Evolutionary conservation across 768 basidiomycete species (phyloP).

Genomic region (Mycena amicta): DNA sequence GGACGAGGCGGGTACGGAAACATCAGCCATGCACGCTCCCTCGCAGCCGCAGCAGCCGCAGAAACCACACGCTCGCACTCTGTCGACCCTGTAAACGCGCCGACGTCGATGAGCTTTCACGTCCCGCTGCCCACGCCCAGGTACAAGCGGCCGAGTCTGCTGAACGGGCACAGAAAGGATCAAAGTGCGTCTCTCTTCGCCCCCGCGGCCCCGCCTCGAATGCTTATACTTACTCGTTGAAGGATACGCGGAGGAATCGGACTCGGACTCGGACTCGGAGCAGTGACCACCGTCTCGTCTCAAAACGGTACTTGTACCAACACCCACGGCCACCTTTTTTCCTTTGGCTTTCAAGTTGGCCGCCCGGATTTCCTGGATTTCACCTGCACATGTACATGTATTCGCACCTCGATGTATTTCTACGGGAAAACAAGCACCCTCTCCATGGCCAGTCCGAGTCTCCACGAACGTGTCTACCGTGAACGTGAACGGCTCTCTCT

Average conservation of each 20-base stretch:
- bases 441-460: no score
- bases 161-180: conserved; percentile 1
- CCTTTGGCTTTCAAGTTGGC: no score
- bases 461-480: no score
- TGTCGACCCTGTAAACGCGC: conserved; percentile 14
- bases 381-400: no score
- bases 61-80: conserved; percentile 17
- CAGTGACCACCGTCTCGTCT: no score
- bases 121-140: conserved; percentile 6
- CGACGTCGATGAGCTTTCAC: conserved; percentile 13
- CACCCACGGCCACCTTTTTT: no score
- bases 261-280: neutral
- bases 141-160: neutral
- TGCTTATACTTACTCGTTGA: neutral
- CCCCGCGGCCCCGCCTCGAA: no score
- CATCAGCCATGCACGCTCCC: conserved; percentile 14
- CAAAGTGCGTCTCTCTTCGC: conserved; percentile 5
- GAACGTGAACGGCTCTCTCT: no score
- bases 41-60: neutral
- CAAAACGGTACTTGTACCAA: no score
- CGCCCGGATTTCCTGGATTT: no score
- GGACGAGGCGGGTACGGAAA: conserved; percentile 20
- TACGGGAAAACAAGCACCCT: no score
- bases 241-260: neutral
- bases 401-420: no score